These are phyloP conservation scores for Aureobasidium uvarum DNA, from an alignment of 2,329 filamentous ascomycete species.

Conservation along the genomic window DNA sequence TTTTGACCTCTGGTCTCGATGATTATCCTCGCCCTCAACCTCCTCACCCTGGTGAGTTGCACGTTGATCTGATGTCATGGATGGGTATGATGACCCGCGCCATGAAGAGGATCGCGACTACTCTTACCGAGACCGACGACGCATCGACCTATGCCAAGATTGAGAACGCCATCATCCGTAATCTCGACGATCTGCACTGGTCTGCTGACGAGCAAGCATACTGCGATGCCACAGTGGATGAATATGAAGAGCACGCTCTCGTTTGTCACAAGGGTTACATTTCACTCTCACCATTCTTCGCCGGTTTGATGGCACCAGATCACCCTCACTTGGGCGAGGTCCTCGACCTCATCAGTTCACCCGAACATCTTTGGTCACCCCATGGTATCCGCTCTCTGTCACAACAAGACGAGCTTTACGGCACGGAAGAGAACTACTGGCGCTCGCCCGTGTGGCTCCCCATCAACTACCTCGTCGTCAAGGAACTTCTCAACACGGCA, in stretches of 20 bases:
- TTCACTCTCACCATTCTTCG: constrained; percentile 86
- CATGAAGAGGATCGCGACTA: constrained; percentile 74
- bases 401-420: constrained; percentile 77
- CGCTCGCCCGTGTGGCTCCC: constrained; percentile 92
- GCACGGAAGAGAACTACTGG: constrained; percentile 96
- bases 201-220: constrained; percentile 74
- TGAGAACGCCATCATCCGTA: constrained; percentile 73
- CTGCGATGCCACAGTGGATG: constrained; percentile 93
- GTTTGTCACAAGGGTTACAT: constrained; percentile 98
- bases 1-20: constrained; percentile 89
- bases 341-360: constrained; percentile 74
- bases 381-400: constrained; percentile 89
- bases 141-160: constrained; percentile 68
- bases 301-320: constrained; percentile 72
- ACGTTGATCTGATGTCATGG: constrained; percentile 94
- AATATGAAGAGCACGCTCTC: constrained; percentile 83
- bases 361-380: constrained; percentile 84
- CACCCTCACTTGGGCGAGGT: constrained; percentile 71
- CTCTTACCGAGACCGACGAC: constrained; percentile 75
- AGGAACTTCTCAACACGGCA: constrained; percentile 69
- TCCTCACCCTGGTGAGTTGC: constrained; percentile 91
- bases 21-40: constrained; percentile 94
- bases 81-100: constrained; percentile 93
- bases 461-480: constrained; percentile 86
- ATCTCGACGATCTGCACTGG: constrained; percentile 95